Percentiles rank a stretch among this genome's conserved stretches.
Conservation (phyloP, 2,329 filamentous ascomycete genomes). For the Trichoderma guizhouense region DNA sequence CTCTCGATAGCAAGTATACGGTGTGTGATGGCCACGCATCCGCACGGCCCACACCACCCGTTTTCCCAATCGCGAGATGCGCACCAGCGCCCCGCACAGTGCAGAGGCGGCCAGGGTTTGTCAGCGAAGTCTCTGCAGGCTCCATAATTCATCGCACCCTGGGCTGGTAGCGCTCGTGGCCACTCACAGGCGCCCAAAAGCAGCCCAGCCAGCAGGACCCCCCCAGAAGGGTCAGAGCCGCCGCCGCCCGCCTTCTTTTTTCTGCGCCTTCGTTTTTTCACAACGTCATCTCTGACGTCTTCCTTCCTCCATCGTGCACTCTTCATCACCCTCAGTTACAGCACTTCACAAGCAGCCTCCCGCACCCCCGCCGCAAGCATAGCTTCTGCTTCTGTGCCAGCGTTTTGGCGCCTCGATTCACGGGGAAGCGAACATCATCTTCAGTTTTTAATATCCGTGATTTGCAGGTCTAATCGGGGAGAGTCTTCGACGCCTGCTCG, state of each 20-base stretch:
- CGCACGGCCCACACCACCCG: background rate
- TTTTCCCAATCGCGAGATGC: constrained; percentile 3
- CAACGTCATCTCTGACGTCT: constrained; percentile 51
- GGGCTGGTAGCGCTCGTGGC: constrained; percentile 20
- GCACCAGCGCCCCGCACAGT: constrained; percentile 16
- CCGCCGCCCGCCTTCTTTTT: constrained; percentile 31
- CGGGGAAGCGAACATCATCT: background rate
- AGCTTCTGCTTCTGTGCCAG: background rate
- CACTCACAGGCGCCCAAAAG: constrained; percentile 4
- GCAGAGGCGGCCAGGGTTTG: constrained; percentile 6
- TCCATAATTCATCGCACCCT: constrained; percentile 23
- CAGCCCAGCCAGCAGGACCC: constrained; percentile 12
- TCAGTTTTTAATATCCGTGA: background rate
- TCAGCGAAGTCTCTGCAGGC: constrained; percentile 19
- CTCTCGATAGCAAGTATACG: background rate
- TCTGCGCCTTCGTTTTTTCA: constrained; percentile 37
- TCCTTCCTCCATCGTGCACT: constrained; percentile 35
- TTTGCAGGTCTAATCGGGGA: constrained; percentile 3
- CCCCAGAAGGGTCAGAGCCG: constrained; percentile 20
- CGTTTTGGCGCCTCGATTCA: background rate
- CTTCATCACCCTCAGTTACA: constrained; percentile 31
- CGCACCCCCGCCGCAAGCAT: background rate
- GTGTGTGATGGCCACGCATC: background rate
- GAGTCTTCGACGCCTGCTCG: background rate
- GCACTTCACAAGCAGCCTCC: constrained; percentile 15